Base-by-base conservation (phyloP, 345 rosid species). In the Acer saccharum region DNA sequence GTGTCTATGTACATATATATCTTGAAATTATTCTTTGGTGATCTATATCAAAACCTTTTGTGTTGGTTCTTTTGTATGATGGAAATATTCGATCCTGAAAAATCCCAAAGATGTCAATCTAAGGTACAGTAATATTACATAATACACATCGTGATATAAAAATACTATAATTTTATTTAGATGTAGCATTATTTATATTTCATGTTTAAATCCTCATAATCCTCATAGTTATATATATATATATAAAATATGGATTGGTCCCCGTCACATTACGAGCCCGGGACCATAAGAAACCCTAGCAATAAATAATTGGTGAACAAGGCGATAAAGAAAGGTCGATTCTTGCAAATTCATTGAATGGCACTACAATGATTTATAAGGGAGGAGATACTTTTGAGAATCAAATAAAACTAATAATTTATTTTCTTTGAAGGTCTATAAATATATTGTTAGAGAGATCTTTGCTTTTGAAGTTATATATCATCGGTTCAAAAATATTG, bases 321-420 rank as follows among this genome's bases (percentile, higher is more conserved):
- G 60, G 21, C n/a, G 35, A 25, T 2, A 17, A 54, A 29, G 20
- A 6, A 10, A 65, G 21, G 21, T 18, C 39, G 60, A 8, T 13
- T 25, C 10, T 43, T 48, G 4, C 66, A 84, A 76, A 63, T 81
- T 79, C 87, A 85, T 32, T 82, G 87, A 82, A 82, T 73, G 80
- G 43, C 10, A 25, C 55, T 62, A 69, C 48, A 29, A 73, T 58
- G 67, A 48, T 65, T 14, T 77, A 7, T 52, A 60, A 67, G 68
- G 44, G 54, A 35, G 6, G 44, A 43, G 55, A 35, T 35, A 35
- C 39, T 64, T 64, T 29, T 12, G 41, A 64, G 44, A 73, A 75
- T 70, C 68, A 43, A 25, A 25, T 25, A 25, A 43, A 64, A 29
- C 23, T 60, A 23, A 21, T 64, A 68, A 65, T 35, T 48, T 43